A percentile compares a stretch with the other conserved stretches of the same genome.
Evolutionary conservation across 331 rosid species (phyloP).

Genomic region (Quercus tomentella): DNA sequence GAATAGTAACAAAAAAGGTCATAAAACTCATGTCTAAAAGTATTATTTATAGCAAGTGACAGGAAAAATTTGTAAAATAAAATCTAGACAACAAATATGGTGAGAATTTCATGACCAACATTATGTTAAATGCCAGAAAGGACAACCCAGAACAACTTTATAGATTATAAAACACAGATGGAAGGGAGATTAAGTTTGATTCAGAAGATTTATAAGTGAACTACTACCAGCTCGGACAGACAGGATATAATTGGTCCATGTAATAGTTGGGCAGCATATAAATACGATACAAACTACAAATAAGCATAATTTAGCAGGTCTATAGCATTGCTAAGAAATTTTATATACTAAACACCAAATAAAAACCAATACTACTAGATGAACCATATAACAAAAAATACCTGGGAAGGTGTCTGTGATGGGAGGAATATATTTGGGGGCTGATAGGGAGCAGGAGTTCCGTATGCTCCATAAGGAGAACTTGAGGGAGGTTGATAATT

Average conservation of each 20-base stretch:
- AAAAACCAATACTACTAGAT: background rate
- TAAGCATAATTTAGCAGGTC: background rate
- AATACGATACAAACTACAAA: background rate
- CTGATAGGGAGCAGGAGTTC: background rate
- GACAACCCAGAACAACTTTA: background rate
- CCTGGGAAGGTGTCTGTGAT: constrained; percentile 25
- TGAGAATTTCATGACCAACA: background rate
- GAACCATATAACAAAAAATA: constrained; percentile 13
- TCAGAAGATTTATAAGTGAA: background rate
- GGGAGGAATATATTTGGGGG: background rate
- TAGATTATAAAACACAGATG: background rate
- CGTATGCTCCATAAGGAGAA: constrained; percentile 52
- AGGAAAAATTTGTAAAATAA: background rate
- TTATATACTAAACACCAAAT: background rate
- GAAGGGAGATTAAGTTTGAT: background rate
- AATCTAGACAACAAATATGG: background rate
- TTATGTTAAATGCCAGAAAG: background rate
- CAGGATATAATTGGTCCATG: background rate
- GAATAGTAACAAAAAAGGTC: constrained; percentile 13
- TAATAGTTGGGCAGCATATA: background rate
- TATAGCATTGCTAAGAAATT: background rate
- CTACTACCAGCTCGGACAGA: background rate
- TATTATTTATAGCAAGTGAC: background rate
- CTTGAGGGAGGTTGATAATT: constrained; percentile 46
- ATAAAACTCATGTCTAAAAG: background rate